Base-by-base conservation (phyloP, 352 stramenopile genomes). In the Globisporangium mamillatum region DNA sequence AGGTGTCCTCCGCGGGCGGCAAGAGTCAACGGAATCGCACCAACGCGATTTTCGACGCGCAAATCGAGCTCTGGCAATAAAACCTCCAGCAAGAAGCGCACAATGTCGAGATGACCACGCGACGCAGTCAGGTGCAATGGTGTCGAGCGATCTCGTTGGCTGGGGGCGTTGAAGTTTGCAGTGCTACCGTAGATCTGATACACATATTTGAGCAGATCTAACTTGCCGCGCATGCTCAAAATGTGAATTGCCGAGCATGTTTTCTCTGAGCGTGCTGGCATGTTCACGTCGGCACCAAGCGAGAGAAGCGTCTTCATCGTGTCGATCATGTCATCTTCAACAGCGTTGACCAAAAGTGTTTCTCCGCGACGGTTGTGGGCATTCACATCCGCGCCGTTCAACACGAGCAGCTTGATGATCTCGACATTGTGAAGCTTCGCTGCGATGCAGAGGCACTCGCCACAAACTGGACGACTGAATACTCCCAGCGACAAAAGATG, bases 221-320 rank as follows among this genome's bases (percentile, higher is more conserved):
- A 44, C 9, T 44, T 44, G 36, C 36, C 36, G 36, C 10, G 10
- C 9, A 44, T 44, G 36, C 36, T 44, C 36, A 44, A 18, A 14
- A 18, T 44, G 36, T 44, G 36, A 14, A 44, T 44, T 1, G 1
- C 36, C 14, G 36, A 44, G 36, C 5, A 44, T 4, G 29, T 32
- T 32, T 32, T 16, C 36, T 14, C 36, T 44, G 36, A 14, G 36
- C 36, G 4, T 44, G 56, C 32, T 7, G 34, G 14, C 34, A 22
- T 16, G 29, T 48, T 62, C 7, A 50, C 57, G 16, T 62, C 57
- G 1, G 57, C 34, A 29, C 57, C 57, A 44, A 62, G 57, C 18
- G 29, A 44, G 4, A 62, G 34, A n/a, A 62, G 20, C 34, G 48
- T 34, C 34, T 62, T 22, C 12, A 22, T 25, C 18, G 34, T 25